These are phyloP conservation scores for Pichia norvegensis DNA, from an alignment of 1,139 yeast species.

Conservation along the genomic window DNA sequence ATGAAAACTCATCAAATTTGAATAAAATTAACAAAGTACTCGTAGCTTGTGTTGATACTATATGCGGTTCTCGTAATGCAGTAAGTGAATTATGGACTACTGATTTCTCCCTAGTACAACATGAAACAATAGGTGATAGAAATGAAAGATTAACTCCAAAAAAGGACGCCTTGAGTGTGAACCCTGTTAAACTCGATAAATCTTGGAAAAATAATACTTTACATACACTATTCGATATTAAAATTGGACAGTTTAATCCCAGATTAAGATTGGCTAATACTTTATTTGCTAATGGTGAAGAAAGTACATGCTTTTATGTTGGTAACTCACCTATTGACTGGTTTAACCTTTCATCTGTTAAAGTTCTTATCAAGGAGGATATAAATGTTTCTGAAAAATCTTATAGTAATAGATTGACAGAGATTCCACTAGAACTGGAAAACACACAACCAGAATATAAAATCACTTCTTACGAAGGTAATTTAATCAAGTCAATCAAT, in stretches of 20 bases:
- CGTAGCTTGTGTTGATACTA: constrained; percentile 44
- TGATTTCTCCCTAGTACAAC: not conserved
- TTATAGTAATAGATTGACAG: constrained; percentile 13
- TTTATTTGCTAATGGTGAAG: constrained; percentile 22
- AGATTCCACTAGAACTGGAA: constrained; percentile 15
- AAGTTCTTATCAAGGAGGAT: constrained; percentile 1
- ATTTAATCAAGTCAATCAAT: constrained; percentile 42
- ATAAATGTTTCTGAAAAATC: not conserved
- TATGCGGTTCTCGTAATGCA: constrained; percentile 36
- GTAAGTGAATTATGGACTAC: constrained; percentile 42
- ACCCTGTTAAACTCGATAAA: constrained; percentile 21
- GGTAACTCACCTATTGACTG: constrained; percentile 6
- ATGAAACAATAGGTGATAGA: constrained; percentile 21
- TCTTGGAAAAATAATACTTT: constrained; percentile 17
- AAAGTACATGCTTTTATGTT: constrained; percentile 20
- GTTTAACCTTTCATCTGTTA: constrained; percentile 7
- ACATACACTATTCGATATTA: constrained; percentile 7
- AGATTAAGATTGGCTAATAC: constrained; percentile 23
- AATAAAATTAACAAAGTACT: constrained; percentile 30
- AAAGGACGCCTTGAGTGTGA: constrained; percentile 13
- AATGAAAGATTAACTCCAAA: constrained; percentile 5
- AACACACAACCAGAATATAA: constrained; percentile 14
- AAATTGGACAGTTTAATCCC: constrained; percentile 1
- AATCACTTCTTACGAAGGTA: constrained; percentile 41
- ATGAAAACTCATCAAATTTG: constrained; percentile 15